Base-by-base conservation (phyloP, 352 stramenopile species). In the Phytopythium oedochilum region DNA sequence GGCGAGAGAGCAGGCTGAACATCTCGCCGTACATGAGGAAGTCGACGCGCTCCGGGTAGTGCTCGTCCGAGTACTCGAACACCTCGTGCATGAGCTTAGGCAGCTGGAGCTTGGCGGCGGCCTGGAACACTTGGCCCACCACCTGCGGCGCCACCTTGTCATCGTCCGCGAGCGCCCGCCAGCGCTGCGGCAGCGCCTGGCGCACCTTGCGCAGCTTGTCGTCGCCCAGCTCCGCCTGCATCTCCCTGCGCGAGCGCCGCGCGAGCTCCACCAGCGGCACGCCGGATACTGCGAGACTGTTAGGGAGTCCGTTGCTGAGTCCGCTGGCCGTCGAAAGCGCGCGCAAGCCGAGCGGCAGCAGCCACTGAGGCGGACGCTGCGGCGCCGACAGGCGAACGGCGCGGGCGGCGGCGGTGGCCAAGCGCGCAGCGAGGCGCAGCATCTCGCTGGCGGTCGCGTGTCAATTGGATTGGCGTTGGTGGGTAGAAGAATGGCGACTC, bases 1-100 rank as follows among this genome's bases (percentile, higher is more conserved):
- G n/a, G 23, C 49, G 60, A 25, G 42, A 36, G 20, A 80, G 64
- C 17, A 66, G 48, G n/a, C 26, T 66, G 54, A 80, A 83, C 55
- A 78, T 67, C 39, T 83, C 60, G 6, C 68, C 68, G 48, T 78
- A 78, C 58, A 74, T 68, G 47, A 67, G 39, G 51, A 68, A 76
- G 46, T 70, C 66, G 17, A 78, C 42, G 8, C 53, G 55, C 2
- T 53, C 45, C 22, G 66, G 58, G 45, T 68, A 79, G 31, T 73
- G 57, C 20, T 29, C 48, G 20, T 83, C 60, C 60, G 75, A 61
- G 54, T 75, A 83, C 2, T 68, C 60, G 51, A 83, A 80, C 25
- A 54, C 46, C n/a, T 64, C 59, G 44, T 53, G 48, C 60, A 73
- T 63, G 11, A 80, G 46, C 29, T 74, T 65, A 17, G 55, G 31